Percentiles rank a stretch among this genome's conserved stretches.
phyloP scores from a whole-genome alignment of 805 yeast species.

The Saturnispora kantuleensis region DNA sequence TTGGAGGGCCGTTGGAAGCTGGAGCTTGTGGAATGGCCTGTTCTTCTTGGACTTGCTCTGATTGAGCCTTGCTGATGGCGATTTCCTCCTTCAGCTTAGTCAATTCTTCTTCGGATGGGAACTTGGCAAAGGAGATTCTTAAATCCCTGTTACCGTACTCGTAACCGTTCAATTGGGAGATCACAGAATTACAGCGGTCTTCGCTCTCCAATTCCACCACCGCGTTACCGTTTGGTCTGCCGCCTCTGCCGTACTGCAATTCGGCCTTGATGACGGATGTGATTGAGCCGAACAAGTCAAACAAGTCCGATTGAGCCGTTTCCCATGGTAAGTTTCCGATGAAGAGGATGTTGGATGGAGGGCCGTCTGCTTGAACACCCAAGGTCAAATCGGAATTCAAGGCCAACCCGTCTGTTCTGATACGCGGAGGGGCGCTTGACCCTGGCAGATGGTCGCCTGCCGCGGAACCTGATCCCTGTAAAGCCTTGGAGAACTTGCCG shows the following conservation, averaged over 20 bases:
- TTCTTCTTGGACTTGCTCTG: not conserved
- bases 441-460: conserved; percentile 10
- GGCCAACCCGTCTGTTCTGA: conserved; percentile 14
- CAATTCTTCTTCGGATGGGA: conserved; percentile 10
- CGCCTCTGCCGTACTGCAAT: conserved; percentile 49
- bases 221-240: conserved; percentile 76
- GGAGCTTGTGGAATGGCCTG: not conserved
- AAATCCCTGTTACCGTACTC: conserved; percentile 76
- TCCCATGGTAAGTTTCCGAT: conserved; percentile 81
- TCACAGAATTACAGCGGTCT: conserved; percentile 63
- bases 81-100: conserved; percentile 14
- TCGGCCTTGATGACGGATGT: conserved; percentile 73
- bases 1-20: conserved; percentile 3
- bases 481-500: conserved; percentile 33
- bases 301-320: conserved; percentile 76
- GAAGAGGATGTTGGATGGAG: conserved; percentile 49
- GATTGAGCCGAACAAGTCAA: conserved; percentile 75
- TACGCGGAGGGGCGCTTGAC: conserved; percentile 9
- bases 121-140: conserved; percentile 54
- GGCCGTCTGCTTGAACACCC: conserved; percentile 55
- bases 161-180: conserved; percentile 66
- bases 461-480: conserved; percentile 1
- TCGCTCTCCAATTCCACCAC: conserved; percentile 67
- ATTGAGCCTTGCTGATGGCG: not conserved
- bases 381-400: conserved; percentile 51